Percentiles rank a stretch among this genome's conserved stretches.
Evolutionary conservation across 257 asterid genomes (phyloP).

Genomic region (Misopates orontium): DNA sequence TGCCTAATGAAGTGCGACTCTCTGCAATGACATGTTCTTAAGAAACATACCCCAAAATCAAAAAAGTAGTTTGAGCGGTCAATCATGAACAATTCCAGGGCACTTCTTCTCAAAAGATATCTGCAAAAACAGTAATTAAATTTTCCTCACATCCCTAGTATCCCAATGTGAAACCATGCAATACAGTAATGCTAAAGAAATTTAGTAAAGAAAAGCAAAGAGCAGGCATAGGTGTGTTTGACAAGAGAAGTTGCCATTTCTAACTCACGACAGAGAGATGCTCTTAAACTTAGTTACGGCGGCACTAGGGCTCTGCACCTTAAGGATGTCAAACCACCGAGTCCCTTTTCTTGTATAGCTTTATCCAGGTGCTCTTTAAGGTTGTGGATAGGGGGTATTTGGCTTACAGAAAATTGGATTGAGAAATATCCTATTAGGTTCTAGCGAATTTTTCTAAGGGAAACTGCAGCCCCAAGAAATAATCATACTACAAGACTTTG

Average conservation of each 20-base stretch:
- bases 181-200: conserved; percentile 21
- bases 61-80: conserved; percentile 96
- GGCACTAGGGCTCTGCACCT: conserved; percentile 3
- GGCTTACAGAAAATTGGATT: conserved; percentile 9
- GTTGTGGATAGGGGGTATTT: conserved; percentile 16
- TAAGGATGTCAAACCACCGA: conserved; percentile 17
- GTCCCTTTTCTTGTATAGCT: conserved; percentile 10
- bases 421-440: conserved; percentile 10
- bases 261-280: conserved; percentile 7
- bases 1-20: conserved; percentile 25
- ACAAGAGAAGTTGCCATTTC: conserved; percentile 17
- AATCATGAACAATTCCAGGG: conserved; percentile 91
- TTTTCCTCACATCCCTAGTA: conserved; percentile 18
- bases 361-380: background rate
- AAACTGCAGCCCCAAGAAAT: conserved; percentile 1
- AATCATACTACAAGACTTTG: background rate
- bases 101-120: conserved; percentile 97
- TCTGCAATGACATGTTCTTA: conserved; percentile 25
- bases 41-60: conserved; percentile 86
- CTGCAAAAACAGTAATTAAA: conserved; percentile 46
- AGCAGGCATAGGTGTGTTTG: conserved; percentile 6
- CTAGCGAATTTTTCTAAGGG: conserved; percentile 1
- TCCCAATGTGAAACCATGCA: conserved; percentile 17
- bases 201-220: conserved; percentile 15
- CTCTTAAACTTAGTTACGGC: conserved; percentile 2